Evolutionary conservation across 352 stramenopile genomes (phyloP).

Genomic region (Globisporangium acanthophoron): DNA sequence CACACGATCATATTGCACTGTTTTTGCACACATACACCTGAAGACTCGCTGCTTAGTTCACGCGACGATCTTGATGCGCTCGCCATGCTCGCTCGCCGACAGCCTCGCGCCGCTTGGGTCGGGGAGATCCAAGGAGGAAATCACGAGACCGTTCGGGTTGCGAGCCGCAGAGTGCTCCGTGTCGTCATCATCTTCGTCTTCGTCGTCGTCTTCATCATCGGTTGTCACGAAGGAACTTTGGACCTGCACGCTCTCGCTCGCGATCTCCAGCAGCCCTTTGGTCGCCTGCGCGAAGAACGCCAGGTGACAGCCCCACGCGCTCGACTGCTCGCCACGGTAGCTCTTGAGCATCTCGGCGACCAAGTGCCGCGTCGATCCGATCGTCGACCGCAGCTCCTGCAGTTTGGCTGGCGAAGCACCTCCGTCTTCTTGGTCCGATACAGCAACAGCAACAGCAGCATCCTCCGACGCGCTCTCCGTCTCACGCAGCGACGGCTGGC

Average conservation of each 20-base stretch:
- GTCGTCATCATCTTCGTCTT: too few relatives aligned
- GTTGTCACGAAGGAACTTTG: too few relatives aligned
- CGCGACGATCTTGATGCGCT: too few relatives aligned
- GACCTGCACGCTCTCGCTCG: not conserved
- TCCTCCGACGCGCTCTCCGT: not conserved
- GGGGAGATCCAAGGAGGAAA: too few relatives aligned
- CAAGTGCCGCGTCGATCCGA: slow-evolving; percentile 1
- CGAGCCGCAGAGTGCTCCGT: too few relatives aligned
- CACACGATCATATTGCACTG: too few relatives aligned
- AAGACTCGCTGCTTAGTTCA: too few relatives aligned
- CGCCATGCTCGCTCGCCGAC: too few relatives aligned
- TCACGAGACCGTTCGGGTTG: too few relatives aligned
- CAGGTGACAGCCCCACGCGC: slow-evolving; percentile 7
- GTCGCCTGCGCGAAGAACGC: slow-evolving; percentile 10
- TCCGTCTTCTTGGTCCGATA: not conserved
- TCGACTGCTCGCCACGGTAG: slow-evolving; percentile 5
- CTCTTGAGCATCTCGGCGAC: slow-evolving; percentile 5
- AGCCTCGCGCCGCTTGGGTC: too few relatives aligned
- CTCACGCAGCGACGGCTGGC: slow-evolving; percentile 25
- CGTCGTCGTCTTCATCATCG: too few relatives aligned
- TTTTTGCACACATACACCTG: too few relatives aligned
- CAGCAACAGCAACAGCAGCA: not conserved
- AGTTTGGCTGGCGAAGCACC: not conserved
- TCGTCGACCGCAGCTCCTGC: slow-evolving; percentile 2
- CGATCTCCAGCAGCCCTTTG: slow-evolving; percentile 12